Conservation (phyloP, 441 rosid genomes). For the Jatropha podagrica region DNA sequence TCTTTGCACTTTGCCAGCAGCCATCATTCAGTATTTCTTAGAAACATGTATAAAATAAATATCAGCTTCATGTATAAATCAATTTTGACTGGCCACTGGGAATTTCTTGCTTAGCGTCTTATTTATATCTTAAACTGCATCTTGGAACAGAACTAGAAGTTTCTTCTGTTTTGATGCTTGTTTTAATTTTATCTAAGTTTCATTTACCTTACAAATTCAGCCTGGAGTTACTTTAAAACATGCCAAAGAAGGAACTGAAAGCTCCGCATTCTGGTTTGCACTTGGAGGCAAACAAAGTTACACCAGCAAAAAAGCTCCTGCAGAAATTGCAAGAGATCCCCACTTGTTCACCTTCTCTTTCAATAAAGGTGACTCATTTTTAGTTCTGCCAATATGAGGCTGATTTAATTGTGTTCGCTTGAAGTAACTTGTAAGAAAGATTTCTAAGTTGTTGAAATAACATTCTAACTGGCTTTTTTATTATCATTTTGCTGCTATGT, state of each 20-base stretch:
- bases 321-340: constrained; percentile 79
- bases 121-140: neutral
- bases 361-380: constrained; percentile 55
- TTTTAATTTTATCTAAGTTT: constrained; percentile 14
- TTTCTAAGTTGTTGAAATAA: constrained; percentile 24
- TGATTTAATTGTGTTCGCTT: neutral
- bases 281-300: constrained; percentile 97
- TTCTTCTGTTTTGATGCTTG: neutral
- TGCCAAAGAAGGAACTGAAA: constrained; percentile 99
- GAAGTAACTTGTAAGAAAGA: neutral
- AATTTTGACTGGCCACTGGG: neutral
- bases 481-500: constrained; percentile 43
- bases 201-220: constrained; percentile 42
- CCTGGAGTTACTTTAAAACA: constrained; percentile 85
- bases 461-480: constrained; percentile 46
- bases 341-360: constrained; percentile 74
- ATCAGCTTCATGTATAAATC: neutral
- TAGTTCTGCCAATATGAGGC: neutral
- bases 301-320: constrained; percentile 65
- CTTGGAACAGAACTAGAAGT: constrained; percentile 6
- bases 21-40: neutral
- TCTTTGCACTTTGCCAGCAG: neutral
- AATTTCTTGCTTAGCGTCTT: neutral
- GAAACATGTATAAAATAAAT: neutral
- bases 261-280: constrained; percentile 93